Base-by-base conservation (phyloP, 306 rosid genomes). In the Dryas alaskensis region DNA sequence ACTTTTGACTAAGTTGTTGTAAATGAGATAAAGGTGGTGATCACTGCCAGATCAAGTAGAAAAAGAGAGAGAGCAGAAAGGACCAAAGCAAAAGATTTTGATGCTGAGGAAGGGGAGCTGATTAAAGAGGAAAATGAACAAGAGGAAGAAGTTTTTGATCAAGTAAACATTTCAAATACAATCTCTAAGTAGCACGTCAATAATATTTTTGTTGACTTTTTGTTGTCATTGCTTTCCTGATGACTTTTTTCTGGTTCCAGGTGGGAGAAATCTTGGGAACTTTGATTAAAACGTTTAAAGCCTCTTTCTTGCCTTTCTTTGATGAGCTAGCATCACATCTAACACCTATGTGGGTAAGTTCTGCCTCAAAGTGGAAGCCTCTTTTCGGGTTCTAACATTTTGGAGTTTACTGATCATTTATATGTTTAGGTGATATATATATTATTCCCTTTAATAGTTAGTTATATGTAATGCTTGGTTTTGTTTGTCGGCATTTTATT, bases 291-390 rank as follows among this genome's bases (percentile, higher is more conserved):
- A 95, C 98, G 53, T 95, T 95, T 83, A 92, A 90, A 88, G 92
- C 90, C 64, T 85, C 97, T 79, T 95, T 95, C 93, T 87, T 95
- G 70, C 98, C 92, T 13, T 92, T 95, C 87, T 95, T 95, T 72
- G 97, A 95, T 44, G 93, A 86, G 78, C 84, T 95, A 68, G 85
- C 99, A 54, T 87, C 99, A 14, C 92, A 95, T 90, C 69, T 95
- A 79, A 95, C 98, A 22, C 99, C 99, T 85, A 95, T 95, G 99
- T 95, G 99, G 99, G 99, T 95, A 86, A 83, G 99, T 90, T 76
- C 68, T 43, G 25, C 11, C 22, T 50, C 16, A 66, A 27, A 43
- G 53, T 74, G 63, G 68, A 69, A 47, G 11, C 42, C 44, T 37
- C 1, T 13, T 54, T 16, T 63, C 9, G 5, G 53, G 27, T 51